Evolutionary conservation across 2,329 filamentous ascomycete genomes (phyloP).

Genomic region (Phialophora macrospora): DNA sequence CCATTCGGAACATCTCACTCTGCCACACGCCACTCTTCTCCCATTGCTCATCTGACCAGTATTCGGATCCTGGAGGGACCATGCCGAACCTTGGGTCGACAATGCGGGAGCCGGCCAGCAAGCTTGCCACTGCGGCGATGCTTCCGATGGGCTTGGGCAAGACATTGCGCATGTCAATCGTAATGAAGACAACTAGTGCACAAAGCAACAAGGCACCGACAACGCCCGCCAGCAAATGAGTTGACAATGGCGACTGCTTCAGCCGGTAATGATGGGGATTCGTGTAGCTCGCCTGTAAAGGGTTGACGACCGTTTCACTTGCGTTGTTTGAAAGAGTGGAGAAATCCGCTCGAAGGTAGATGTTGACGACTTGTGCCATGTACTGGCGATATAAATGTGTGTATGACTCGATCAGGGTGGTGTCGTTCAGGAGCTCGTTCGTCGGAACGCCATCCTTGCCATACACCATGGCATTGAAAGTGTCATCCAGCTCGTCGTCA

Average conservation of each 20-base stretch:
- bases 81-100: slow-evolving; percentile 28
- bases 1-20: slow-evolving; percentile 34
- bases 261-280: slow-evolving; percentile 25
- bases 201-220: slow-evolving; percentile 28
- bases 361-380: slow-evolving; percentile 25
- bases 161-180: slow-evolving; percentile 31
- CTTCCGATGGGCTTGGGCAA: slow-evolving; percentile 33
- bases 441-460: slow-evolving; percentile 30
- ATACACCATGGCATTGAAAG: slow-evolving; percentile 31
- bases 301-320: slow-evolving; percentile 27
- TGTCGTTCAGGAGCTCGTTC: slow-evolving; percentile 24
- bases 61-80: slow-evolving; percentile 32
- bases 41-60: slow-evolving; percentile 32
- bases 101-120: slow-evolving; percentile 31
- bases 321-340: slow-evolving; percentile 28
- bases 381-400: slow-evolving; percentile 33
- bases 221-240: slow-evolving; percentile 32
- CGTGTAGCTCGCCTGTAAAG: slow-evolving; percentile 23
- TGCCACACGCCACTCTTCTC: slow-evolving; percentile 32
- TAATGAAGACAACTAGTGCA: slow-evolving; percentile 28
- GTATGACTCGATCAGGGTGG: slow-evolving; percentile 24
- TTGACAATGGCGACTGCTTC: slow-evolving; percentile 27
- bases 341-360: slow-evolving; percentile 28
- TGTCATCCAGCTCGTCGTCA: slow-evolving; percentile 24
- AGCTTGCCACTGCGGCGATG: slow-evolving; percentile 31